Conservation (phyloP, 805 yeast genomes). For the Kodamaea kaohsiungensis region DNA sequence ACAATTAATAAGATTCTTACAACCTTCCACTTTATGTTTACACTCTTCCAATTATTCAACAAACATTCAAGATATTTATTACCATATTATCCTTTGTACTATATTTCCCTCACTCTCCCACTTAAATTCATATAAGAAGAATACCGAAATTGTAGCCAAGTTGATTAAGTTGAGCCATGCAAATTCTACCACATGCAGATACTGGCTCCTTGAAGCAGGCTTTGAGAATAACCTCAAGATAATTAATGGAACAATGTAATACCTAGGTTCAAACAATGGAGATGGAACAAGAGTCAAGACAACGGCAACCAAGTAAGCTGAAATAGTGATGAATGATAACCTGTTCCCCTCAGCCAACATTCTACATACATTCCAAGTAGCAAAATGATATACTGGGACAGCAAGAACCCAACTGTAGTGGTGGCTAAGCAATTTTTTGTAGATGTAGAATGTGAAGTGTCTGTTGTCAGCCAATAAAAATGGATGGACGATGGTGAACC, state of each 20-base stretch:
- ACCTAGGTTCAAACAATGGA: constrained; percentile 92
- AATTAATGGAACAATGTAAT: constrained; percentile 79
- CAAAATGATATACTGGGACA: constrained; percentile 73
- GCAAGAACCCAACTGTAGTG: constrained; percentile 48
- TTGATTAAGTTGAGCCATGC: constrained; percentile 63
- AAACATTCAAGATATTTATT: constrained; percentile 12
- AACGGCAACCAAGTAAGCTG: constrained; percentile 54
- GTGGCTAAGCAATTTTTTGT: constrained; percentile 61
- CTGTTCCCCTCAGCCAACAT: constrained; percentile 14
- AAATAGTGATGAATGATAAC: constrained; percentile 36
- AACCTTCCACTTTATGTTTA: background rate
- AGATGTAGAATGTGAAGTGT: constrained; percentile 87
- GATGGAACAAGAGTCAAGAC: constrained; percentile 75
- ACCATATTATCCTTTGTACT: constrained; percentile 89
- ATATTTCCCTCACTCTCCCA: constrained; percentile 65
- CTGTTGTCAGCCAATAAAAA: constrained; percentile 92
- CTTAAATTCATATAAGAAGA: constrained; percentile 58
- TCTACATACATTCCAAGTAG: constrained; percentile 33
- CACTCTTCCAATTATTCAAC: too few species aligned
- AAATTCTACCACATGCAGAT: constrained; percentile 47
- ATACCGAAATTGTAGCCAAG: constrained; percentile 51
- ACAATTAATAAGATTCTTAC: background rate
- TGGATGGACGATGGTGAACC: constrained; percentile 80
- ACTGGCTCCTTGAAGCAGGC: constrained; percentile 24
- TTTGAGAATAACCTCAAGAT: constrained; percentile 66